Conservation (phyloP, 78 protist genomes). For the Acrasis kona region DNA sequence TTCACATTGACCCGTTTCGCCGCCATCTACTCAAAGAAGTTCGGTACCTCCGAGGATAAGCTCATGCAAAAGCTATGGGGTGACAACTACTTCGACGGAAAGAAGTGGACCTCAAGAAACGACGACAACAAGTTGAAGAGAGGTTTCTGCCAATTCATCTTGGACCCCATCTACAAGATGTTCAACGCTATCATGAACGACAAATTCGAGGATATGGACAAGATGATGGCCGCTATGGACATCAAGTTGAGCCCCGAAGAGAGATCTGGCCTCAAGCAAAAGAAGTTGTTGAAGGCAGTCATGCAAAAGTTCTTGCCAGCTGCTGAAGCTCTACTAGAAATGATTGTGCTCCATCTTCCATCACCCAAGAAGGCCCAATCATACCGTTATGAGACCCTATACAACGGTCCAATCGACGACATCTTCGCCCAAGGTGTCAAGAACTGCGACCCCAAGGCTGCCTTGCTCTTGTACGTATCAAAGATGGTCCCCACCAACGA, state of each 20-base stretch:
- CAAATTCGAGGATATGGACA: constrained; percentile 57
- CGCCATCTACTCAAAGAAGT: constrained; percentile 51
- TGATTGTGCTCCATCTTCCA: constrained; percentile 93
- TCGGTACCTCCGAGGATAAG: constrained; percentile 55
- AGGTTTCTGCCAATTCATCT: constrained; percentile 89
- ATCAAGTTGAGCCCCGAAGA: constrained; percentile 80
- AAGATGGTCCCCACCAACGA: constrained; percentile 99
- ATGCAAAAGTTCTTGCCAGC: constrained; percentile 97
- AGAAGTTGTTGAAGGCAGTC: constrained; percentile 84
- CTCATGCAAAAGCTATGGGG: constrained; percentile 96
- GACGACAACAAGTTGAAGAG: constrained; percentile 67
- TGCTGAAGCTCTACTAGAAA: constrained; percentile 92
- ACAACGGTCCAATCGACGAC: constrained; percentile 94
- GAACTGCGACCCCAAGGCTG: constrained; percentile 90
- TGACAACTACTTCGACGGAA: constrained; percentile 82
- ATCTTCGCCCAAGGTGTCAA: constrained; percentile 57
- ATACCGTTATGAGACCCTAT: constrained; percentile 88
- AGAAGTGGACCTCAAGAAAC: constrained; percentile 75
- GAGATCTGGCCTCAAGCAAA: constrained; percentile 48
- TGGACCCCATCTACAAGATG: constrained; percentile 92
- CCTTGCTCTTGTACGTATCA: constrained; percentile 95
- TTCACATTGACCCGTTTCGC: constrained; percentile 90
- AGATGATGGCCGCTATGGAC: constrained; percentile 63
- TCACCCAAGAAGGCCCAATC: constrained; percentile 94
- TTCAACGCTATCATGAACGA: constrained; percentile 79